phyloP scores from a whole-genome alignment of 1,284 basidiomycete species.

The Leccinum pachyderme region DNA sequence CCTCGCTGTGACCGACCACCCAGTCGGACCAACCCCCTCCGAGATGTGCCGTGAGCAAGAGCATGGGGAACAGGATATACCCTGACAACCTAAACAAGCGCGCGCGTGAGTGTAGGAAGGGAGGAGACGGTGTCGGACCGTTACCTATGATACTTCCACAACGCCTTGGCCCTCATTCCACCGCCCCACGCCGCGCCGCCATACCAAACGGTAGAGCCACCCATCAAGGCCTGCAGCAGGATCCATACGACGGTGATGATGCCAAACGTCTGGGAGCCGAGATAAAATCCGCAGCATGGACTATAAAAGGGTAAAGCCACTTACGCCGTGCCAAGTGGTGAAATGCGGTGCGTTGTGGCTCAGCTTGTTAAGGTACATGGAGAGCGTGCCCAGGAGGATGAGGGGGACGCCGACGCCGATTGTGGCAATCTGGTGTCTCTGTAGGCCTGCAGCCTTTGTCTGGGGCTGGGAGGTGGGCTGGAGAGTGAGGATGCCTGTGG shows the following conservation, averaged over 20 bases:
- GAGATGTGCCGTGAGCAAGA: conserved; percentile 57
- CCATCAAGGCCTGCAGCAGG: conserved; percentile 51
- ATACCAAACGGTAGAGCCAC: conserved; percentile 70
- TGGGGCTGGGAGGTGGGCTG: conserved; percentile 68
- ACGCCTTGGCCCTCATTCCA: conserved; percentile 56
- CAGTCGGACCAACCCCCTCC: conserved; percentile 67
- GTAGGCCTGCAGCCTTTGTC: conserved; percentile 63
- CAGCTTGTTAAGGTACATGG: conserved; percentile 57
- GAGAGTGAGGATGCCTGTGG: conserved; percentile 61
- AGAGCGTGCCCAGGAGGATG: conserved; percentile 52
- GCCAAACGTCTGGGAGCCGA: conserved; percentile 48
- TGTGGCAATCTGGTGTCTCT: conserved; percentile 61
- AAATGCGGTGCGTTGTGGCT: conserved; percentile 50
- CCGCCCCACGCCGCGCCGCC: conserved; percentile 63
- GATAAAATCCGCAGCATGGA: conserved; percentile 5
- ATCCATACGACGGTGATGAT: conserved; percentile 55
- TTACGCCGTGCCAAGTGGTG: conserved; percentile 66
- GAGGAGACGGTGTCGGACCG: conserved; percentile 4
- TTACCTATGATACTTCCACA: conserved; percentile 80
- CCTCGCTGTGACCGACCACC: conserved; percentile 40
- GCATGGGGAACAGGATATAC: conserved; percentile 55
- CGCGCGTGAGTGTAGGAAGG: not conserved
- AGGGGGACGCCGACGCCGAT: conserved; percentile 50
- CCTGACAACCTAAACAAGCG: conserved; percentile 52
- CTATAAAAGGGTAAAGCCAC: conserved; percentile 19